These are phyloP conservation scores for Dendrostoma leiphaemia DNA, from an alignment of 2,329 filamentous ascomycete species.

Conservation along the genomic window DNA sequence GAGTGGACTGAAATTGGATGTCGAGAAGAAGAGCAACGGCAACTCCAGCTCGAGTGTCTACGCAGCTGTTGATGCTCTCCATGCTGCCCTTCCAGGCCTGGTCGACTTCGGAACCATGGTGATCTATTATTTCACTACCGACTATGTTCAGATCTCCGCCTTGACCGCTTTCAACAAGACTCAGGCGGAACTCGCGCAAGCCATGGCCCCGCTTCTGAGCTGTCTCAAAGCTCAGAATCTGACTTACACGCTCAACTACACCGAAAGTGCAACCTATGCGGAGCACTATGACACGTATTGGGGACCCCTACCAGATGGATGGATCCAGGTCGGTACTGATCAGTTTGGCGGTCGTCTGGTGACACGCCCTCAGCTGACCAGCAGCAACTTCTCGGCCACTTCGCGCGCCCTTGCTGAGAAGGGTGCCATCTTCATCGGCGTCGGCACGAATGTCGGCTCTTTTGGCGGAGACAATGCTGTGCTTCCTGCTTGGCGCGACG, in stretches of 20 bases:
- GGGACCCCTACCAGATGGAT: slow-evolving; percentile 34
- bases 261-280: slow-evolving; percentile 26
- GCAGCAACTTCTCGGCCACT: slow-evolving; percentile 5
- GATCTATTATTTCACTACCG: slow-evolving; percentile 24
- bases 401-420: slow-evolving; percentile 6
- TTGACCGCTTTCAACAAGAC: slow-evolving; percentile 30
- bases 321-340: slow-evolving; percentile 29
- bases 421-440: slow-evolving; percentile 16
- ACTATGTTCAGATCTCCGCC: slow-evolving; percentile 21
- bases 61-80: slow-evolving; percentile 23
- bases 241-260: slow-evolving; percentile 23
- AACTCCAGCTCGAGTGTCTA: slow-evolving; percentile 20
- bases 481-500: slow-evolving; percentile 35
- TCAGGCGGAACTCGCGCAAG: slow-evolving; percentile 24
- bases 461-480: slow-evolving; percentile 32
- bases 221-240: slow-evolving; percentile 25
- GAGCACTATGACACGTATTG: slow-evolving; percentile 34
- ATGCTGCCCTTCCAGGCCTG: slow-evolving; percentile 24
- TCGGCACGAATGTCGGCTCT: slow-evolving; percentile 14
- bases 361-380: slow-evolving; percentile 25
- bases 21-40: slow-evolving; percentile 13
- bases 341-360: slow-evolving; percentile 36
- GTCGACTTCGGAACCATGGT: slow-evolving; percentile 26
- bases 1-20: slow-evolving; percentile 20
- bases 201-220: slow-evolving; percentile 29